Percentiles rank a stretch among this genome's conserved stretches.
These are phyloP conservation scores for Gloeostereum incarnatum DNA, from an alignment of 768 basidiomycete species.

Conservation along the genomic window DNA sequence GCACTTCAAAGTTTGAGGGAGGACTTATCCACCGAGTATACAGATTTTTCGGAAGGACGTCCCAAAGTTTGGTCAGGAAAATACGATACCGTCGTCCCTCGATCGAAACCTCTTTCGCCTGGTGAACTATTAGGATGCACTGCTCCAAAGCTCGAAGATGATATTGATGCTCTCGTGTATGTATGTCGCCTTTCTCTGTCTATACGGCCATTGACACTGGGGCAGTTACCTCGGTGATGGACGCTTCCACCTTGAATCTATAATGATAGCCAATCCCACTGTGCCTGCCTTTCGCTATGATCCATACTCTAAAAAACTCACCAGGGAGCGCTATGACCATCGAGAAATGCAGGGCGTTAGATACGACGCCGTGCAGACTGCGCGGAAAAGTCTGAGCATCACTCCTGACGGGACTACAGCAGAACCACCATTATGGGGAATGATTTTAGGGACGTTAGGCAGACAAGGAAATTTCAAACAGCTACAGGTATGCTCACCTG, in stretches of 20 bases:
- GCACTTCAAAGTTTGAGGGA: constrained; percentile 84
- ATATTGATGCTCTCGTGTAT: constrained; percentile 88
- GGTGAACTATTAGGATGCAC: constrained; percentile 98
- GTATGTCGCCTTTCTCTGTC: constrained; percentile 18
- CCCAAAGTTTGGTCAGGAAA: constrained; percentile 39
- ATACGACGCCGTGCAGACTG: constrained; percentile 65
- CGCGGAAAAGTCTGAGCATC: constrained; percentile 51
- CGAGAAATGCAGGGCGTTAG: constrained; percentile 74
- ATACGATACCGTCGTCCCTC: constrained; percentile 73
- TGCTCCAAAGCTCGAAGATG: constrained; percentile 64
- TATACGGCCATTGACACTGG: constrained; percentile 4
- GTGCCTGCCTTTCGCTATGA: constrained; percentile 97
- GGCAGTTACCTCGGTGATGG: constrained; percentile 93
- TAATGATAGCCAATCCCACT: constrained; percentile 98
- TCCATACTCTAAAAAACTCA: constrained; percentile 96
- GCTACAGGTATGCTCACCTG: constrained; percentile 43
- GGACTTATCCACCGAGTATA: constrained; percentile 45
- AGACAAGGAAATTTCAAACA: constrained; percentile 91
- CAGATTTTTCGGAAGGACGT: constrained; percentile 1
- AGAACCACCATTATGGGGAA: constrained; percentile 62
- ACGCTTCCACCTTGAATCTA: constrained; percentile 94
- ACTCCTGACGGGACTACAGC: constrained; percentile 10
- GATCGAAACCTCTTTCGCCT: constrained; percentile 87
- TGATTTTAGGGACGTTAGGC: constrained; percentile 90
- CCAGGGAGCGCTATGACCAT: constrained; percentile 87